Conservation (phyloP, 176 grass and related monocot species). For the Oryza australiensis region DNA sequence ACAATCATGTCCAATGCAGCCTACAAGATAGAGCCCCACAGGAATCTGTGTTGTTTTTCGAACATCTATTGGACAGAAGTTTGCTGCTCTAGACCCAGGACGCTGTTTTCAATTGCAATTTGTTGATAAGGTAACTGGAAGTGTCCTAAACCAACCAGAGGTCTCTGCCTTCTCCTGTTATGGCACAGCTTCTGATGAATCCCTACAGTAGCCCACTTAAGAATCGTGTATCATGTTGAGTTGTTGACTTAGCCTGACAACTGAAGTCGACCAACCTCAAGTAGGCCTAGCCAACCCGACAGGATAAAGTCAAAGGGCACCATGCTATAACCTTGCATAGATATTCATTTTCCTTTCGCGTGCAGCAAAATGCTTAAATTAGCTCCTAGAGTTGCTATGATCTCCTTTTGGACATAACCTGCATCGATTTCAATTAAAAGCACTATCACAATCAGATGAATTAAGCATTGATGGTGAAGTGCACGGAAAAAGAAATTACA, state of each 20-base stretch:
- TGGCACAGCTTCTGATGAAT: constrained; percentile 47
- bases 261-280: constrained; percentile 53
- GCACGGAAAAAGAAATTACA: not conserved
- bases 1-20: constrained; percentile 57
- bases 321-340: constrained; percentile 16
- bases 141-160: constrained; percentile 50
- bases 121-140: constrained; percentile 42
- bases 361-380: constrained; percentile 33
- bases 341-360: constrained; percentile 27
- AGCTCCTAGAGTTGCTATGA: constrained; percentile 21
- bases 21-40: constrained; percentile 43
- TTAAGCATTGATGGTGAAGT: constrained; percentile 13
- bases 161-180: constrained; percentile 40
- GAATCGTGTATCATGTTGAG: constrained; percentile 42
- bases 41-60: constrained; percentile 50
- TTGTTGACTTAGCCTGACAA: constrained; percentile 51
- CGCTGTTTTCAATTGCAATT: constrained; percentile 62
- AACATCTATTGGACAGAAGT: constrained; percentile 52
- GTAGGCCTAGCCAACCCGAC: constrained; percentile 29
- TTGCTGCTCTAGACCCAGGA: constrained; percentile 28
- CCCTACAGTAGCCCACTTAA: constrained; percentile 36
- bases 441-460: not conserved
- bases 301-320: constrained; percentile 88
- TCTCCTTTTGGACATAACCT: constrained; percentile 26
- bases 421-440: constrained; percentile 29